A percentile compares a stretch with the other conserved stretches of the same genome.
phyloP scores from a whole-genome alignment of 1,139 yeast species.

The Debaryomycetaceae sp. region DNA sequence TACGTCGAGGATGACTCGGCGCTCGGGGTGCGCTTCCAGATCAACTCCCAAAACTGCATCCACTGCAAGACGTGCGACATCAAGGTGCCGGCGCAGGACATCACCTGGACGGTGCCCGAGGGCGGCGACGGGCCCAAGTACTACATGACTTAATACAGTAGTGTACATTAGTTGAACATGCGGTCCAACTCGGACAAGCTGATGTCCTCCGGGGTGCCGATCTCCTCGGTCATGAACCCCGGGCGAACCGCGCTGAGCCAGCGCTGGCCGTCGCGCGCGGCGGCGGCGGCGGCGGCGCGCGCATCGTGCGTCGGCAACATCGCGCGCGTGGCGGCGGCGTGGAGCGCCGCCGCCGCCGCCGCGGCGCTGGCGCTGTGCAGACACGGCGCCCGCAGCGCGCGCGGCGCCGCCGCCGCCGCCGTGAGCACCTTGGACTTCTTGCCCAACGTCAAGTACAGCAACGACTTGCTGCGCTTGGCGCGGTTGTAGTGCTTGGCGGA shows the following conservation, averaged over 20 bases:
- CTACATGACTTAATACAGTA: conserved; percentile 52
- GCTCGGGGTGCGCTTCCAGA: conserved; percentile 77
- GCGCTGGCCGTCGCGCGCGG: conserved; percentile 17
- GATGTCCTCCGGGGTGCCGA: conserved; percentile 72
- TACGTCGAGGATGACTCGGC: conserved; percentile 67
- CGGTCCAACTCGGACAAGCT: conserved; percentile 71
- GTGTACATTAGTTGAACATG: conserved; percentile 40
- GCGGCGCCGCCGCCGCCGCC: conserved; percentile 82
- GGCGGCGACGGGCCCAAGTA: conserved; percentile 99
- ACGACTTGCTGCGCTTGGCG: conserved; percentile 60
- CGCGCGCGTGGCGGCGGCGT: conserved; percentile 64
- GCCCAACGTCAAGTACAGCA: conserved; percentile 47
- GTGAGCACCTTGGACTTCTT: conserved; percentile 55
- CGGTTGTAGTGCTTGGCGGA: conserved; percentile 23
- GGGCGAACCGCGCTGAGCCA: conserved; percentile 71
- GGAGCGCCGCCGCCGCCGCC: conserved; percentile 70
- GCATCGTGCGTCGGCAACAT: conserved; percentile 17
- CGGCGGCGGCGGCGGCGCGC: conserved; percentile 5
- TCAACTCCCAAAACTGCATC: conserved; percentile 93
- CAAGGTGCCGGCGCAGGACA: conserved; percentile 91
- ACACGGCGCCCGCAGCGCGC: conserved; percentile 60
- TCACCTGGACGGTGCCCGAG: conserved; percentile 93
- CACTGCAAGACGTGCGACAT: conserved; percentile 98
- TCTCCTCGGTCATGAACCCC: conserved; percentile 71
- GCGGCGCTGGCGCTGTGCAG: conserved; percentile 59